Conservation (phyloP, 2,329 filamentous ascomycete species). For the Coniochaeta ligniaria region DNA sequence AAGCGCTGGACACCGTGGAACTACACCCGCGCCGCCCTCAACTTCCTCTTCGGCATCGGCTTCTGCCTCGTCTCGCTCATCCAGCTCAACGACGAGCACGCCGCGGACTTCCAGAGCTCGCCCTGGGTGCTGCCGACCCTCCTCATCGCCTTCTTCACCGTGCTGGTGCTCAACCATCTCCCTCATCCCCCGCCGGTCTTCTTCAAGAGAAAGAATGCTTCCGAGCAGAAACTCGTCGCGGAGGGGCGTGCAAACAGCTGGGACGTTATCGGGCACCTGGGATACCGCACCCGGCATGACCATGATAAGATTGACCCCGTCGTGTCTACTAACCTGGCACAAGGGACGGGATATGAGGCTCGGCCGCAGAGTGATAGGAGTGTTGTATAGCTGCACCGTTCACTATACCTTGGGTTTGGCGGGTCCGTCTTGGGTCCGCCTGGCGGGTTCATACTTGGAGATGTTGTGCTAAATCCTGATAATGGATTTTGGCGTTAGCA, state of each 20-base stretch:
- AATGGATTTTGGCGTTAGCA: too few relatives aligned
- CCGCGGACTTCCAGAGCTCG: conserved; percentile 4
- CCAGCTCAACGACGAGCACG: conserved; percentile 4
- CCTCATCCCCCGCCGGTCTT: conserved; percentile 12
- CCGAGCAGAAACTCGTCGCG: background rate
- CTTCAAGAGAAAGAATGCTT: conserved; percentile 2
- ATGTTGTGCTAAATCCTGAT: too few relatives aligned
- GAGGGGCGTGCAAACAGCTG: background rate
- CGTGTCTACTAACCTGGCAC: background rate
- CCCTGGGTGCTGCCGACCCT: conserved; percentile 19
- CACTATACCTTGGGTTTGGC: too few relatives aligned
- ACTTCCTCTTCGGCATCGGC: conserved; percentile 13
- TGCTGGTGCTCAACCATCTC: conserved; percentile 15
- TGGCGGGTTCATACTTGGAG: too few relatives aligned
- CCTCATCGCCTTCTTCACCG: conserved; percentile 14
- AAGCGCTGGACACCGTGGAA: conserved; percentile 10
- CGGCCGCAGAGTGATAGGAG: background rate
- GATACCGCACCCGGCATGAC: background rate
- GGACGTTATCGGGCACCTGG: background rate
- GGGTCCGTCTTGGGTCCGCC: too few relatives aligned
- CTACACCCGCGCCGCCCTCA: conserved; percentile 12
- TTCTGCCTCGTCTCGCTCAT: conserved; percentile 14
- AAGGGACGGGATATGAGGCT: background rate
- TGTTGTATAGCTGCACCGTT: background rate
- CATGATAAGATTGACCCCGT: background rate